Evolutionary conservation across 257 asterid species (phyloP).

Genomic region (Galeopsis tetrahit): DNA sequence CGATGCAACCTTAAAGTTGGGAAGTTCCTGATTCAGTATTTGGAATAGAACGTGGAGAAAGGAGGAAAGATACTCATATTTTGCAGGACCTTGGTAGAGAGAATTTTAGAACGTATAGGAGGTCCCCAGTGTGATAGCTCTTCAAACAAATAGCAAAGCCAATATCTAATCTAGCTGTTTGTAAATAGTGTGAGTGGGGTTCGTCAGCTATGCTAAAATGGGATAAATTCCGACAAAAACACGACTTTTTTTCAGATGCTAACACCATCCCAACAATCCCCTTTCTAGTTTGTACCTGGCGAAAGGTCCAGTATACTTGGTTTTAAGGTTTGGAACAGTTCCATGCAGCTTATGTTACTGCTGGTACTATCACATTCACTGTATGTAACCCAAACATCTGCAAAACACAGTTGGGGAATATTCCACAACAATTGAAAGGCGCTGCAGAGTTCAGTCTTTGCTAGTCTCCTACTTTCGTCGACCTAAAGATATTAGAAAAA

Average conservation of each 20-base stretch:
- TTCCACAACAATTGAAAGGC: too few relatives aligned
- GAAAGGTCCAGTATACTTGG: too few relatives aligned
- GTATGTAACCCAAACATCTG: too few relatives aligned
- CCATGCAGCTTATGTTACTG: neutral
- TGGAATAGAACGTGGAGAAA: constrained; percentile 3
- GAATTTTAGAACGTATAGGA: constrained; percentile 12
- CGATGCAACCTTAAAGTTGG: neutral
- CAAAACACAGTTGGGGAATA: too few relatives aligned
- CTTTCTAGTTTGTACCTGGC: neutral
- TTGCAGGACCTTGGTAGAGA: constrained; percentile 5
- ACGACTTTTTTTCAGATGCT: constrained; percentile 21
- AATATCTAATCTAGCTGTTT: neutral
- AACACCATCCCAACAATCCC: constrained; percentile 28
- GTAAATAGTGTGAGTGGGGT: constrained; percentile 14
- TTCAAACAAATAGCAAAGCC: constrained; percentile 30
- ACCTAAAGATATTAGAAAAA: too few relatives aligned
- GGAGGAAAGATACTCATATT: neutral
- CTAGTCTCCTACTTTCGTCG: too few relatives aligned
- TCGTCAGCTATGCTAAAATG: constrained; percentile 18
- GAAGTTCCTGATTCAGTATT: constrained; percentile 7
- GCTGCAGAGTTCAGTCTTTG: too few relatives aligned
- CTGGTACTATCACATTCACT: too few relatives aligned
- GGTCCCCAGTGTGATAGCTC: constrained; percentile 21
- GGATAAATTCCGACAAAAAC: neutral
- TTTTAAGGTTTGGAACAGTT: neutral